Conservation (phyloP, 2,329 filamentous ascomycete genomes). For the Aspergillus texensis region DNA sequence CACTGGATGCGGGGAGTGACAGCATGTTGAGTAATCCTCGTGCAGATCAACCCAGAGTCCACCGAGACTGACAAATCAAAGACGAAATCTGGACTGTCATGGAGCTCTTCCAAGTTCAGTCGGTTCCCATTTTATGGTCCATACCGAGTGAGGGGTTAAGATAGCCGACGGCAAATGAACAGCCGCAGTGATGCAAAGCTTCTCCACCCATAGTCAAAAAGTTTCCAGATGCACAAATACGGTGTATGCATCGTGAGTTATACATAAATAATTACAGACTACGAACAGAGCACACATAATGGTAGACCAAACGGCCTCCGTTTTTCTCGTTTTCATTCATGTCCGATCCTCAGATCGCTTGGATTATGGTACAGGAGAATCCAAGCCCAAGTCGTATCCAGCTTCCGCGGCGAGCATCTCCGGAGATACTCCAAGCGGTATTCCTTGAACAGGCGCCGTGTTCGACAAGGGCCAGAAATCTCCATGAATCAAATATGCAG, state of each 20-base stretch:
- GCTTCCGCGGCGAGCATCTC: not conserved
- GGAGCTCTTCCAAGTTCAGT: not conserved
- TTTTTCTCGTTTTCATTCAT: slow-evolving; percentile 28
- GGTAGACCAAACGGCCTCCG: slow-evolving; percentile 18
- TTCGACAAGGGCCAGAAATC: not conserved
- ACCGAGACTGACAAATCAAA: not conserved
- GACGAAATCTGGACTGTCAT: not conserved
- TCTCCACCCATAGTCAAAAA: not conserved
- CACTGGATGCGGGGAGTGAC: not conserved
- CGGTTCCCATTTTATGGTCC: not conserved
- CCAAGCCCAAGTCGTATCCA: not conserved
- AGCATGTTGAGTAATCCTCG: not conserved
- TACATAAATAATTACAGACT: not conserved
- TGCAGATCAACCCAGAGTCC: not conserved
- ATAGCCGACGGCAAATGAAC: not conserved
- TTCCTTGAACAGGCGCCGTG: not conserved
- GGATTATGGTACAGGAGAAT: slow-evolving; percentile 17
- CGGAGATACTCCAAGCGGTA: not conserved
- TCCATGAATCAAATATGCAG: slow-evolving; percentile 1
- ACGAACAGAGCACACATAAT: not conserved
- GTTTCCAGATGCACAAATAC: not conserved
- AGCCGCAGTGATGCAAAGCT: not conserved
- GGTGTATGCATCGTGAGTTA: too few species aligned
- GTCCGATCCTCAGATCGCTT: slow-evolving; percentile 7
- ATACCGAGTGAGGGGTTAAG: not conserved